phyloP scores from a whole-genome alignment of 805 yeast species.

The Wickerhamiella kurtzmanii region DNA sequence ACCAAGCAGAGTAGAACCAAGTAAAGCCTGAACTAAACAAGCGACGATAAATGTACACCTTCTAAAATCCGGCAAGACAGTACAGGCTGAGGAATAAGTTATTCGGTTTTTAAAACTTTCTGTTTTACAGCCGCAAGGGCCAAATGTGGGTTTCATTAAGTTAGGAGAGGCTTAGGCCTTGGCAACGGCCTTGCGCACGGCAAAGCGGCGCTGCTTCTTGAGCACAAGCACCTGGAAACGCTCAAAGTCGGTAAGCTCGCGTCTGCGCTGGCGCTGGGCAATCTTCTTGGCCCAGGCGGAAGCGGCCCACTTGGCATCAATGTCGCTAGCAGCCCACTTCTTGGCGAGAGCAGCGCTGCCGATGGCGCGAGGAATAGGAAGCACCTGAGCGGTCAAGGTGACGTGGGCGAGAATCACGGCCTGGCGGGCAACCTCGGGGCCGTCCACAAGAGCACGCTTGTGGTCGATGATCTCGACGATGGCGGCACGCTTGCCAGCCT shows the following conservation, averaged over 20 bases:
- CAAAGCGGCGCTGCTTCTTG: slow-evolving; percentile 93
- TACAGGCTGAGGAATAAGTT: background rate
- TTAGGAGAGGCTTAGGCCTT: slow-evolving; percentile 42
- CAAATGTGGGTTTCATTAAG: background rate
- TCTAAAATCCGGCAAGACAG: background rate
- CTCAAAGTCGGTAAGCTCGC: slow-evolving; percentile 90
- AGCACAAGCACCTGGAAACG: slow-evolving; percentile 98
- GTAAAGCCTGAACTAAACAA: no score
- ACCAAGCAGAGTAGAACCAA: no score
- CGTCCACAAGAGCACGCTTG: slow-evolving; percentile 95
- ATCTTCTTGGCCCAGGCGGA: slow-evolving; percentile 97
- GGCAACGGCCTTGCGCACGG: slow-evolving; percentile 92
- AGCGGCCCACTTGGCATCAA: slow-evolving; percentile 81
- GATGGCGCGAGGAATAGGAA: slow-evolving; percentile 89
- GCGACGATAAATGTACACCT: no score
- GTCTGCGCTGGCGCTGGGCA: slow-evolving; percentile 87
- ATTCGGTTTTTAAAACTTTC: background rate
- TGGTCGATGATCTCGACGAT: slow-evolving; percentile 98
- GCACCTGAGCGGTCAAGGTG: slow-evolving; percentile 83
- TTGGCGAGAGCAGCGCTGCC: slow-evolving; percentile 73
- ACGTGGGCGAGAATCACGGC: slow-evolving; percentile 75
- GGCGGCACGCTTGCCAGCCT: slow-evolving; percentile 78
- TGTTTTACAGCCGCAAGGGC: background rate
- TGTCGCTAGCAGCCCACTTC: slow-evolving; percentile 86
- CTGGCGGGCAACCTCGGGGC: slow-evolving; percentile 94